Evolutionary conservation across 768 basidiomycete species (phyloP), one percentile per base, ranked within the genome.

Genomic region (Multifurca ochricompacta): DNA sequence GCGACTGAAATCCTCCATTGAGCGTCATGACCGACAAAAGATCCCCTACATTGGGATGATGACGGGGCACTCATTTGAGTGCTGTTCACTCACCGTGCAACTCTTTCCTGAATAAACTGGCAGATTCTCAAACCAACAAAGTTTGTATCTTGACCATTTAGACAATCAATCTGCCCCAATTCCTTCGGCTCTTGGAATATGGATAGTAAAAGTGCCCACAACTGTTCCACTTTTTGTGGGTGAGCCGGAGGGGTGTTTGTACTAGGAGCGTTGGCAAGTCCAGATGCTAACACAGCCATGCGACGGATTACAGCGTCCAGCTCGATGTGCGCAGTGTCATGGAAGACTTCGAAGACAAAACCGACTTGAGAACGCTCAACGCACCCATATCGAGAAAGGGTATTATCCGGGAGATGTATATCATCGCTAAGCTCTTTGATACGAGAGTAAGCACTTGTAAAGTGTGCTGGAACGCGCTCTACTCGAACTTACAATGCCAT

Each of bases 351-450:
- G 47, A 37, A 23, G 32, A 14, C 6, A 62, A 39, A 21, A 42
- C 40, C 3, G 10, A 58, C 32, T 55, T 64, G 47, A 66, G 59
- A 8, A 63, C 54, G 19, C 58, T 63, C 21, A 71, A 49, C 1
- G 52, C 53, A 21, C 61, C 58, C 16, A 46, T 43, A 48, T 70
- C 65, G 25, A 74, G 47, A 25, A 65, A 62, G 16, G 65, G 59
- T n/a, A 70, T 54, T 51, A 66, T 65, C 18, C 44, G 60, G 32
- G 59, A 63, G 32, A 77, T 61, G 59, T 72, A 76, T 18, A 51
- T 23, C 35, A 56, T 34, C 5, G 60, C 65, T 9, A 67, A 51
- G 11, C 44, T 59, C 67, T 68, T 56, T 13, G n/a, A 19, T 30
- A n/a, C 27, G 25, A 21, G 14, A 34, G 31, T 57, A 28, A 52